A percentile compares a stretch with the other conserved stretches of the same genome.
phyloP scores from a whole-genome alignment of 768 basidiomycete genomes.

The Cantharellus cinnabarinus region DNA sequence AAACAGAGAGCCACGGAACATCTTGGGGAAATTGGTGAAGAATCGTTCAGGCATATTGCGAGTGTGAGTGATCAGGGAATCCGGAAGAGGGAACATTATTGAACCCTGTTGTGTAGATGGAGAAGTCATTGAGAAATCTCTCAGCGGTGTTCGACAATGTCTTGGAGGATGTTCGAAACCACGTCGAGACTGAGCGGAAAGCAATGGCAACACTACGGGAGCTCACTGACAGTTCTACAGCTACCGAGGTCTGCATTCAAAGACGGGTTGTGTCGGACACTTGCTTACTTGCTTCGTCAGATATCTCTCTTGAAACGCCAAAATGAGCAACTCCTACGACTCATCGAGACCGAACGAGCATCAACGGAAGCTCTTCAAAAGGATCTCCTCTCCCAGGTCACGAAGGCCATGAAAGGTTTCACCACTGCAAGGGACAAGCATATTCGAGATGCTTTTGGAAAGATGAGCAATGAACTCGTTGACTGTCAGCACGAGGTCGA shows the following conservation, averaged over 20 bases:
- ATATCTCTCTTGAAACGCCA: conserved; percentile 45
- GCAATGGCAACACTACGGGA: conserved; percentile 22
- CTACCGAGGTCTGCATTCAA: conserved; percentile 11
- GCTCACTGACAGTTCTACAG: conserved; percentile 9
- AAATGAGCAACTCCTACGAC: conserved; percentile 38
- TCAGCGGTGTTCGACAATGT: conserved; percentile 39
- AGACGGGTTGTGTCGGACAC: not conserved
- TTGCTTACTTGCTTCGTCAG: conserved; percentile 7
- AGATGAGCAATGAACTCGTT: conserved; percentile 34
- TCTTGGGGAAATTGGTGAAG: conserved; percentile 24
- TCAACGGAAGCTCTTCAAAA: conserved; percentile 49
- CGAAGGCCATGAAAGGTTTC: conserved; percentile 50
- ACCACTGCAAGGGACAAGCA: conserved; percentile 44
- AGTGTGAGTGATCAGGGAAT: conserved; percentile 16
- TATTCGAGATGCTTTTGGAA: conserved; percentile 34
- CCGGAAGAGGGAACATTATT: too few relatives aligned
- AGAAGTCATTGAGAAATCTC: conserved; percentile 31
- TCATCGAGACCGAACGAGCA: conserved; percentile 45
- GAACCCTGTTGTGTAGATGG: conserved; percentile 9
- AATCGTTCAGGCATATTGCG: conserved; percentile 21
- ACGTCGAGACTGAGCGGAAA: conserved; percentile 34
- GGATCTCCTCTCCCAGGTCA: conserved; percentile 56
- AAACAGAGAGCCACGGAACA: conserved; percentile 29
- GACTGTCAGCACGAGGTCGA: conserved; percentile 32
- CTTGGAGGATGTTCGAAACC: conserved; percentile 34